Base-by-base conservation (phyloP, 495 filamentous ascomycete genomes). In the Podospora pseudocomata region DNA sequence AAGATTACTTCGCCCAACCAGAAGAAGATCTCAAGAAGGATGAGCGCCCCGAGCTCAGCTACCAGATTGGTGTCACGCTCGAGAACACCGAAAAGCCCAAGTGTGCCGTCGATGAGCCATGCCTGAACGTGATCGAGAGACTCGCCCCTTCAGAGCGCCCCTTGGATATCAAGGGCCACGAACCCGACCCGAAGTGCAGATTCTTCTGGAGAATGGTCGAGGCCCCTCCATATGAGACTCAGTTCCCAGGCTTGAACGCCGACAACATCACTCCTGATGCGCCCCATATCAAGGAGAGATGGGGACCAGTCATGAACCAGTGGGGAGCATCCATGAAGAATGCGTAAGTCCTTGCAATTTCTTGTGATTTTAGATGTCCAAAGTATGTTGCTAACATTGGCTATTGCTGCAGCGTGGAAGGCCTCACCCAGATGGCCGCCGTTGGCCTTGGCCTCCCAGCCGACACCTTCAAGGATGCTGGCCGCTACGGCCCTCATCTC, bases 31-130 rank as follows among this genome's bases (percentile, higher is more conserved):
- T 84, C 26, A 67, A 67, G 53, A 67, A 70, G 20, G 83, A 85
- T 65, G 82, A 84, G 73, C 79, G 83, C 3, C 83, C 83, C 54
- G 82, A 82, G 71, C 74, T 85, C 18, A 74, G 76, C 63, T 85
- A 80, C 73, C 83, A 85, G 75, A 80, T 85, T 55, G 83, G 83
- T 70, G 83, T 84, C 20, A 85, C 83, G 28, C 80, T 85, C 60
- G 83, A 84, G 58, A 84, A 85, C 77, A 85, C 83, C 49, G 83
- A 85, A 73, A 83, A 81, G 78, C 83, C 83, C 55, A 84, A 83
- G 75, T 85, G 83, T 72, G 83, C 83, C 65, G 81, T 82, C 65
- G 82, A 85, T 70, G 82, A 82, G 78, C 81, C 83, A 55, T 85
- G 83, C 64, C 78, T 85, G 66, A 61, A 68, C 26, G 80, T 85